phyloP scores from a whole-genome alignment of 1,284 basidiomycete genomes.

The Pseudozyma hubeiensis region DNA sequence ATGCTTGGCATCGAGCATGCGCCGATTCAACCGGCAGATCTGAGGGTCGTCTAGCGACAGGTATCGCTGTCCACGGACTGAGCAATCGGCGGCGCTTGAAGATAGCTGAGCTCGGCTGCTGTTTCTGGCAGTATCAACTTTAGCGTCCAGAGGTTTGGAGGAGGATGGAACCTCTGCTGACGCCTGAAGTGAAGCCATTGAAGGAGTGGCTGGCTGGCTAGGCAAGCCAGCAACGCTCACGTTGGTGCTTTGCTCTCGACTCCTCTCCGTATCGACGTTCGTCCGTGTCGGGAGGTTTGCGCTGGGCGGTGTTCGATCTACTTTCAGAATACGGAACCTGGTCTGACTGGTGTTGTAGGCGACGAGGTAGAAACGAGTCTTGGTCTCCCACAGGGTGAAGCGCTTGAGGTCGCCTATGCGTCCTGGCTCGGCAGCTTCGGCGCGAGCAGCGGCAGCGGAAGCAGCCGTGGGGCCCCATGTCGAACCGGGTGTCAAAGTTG shows the following conservation, averaged over 20 bases:
- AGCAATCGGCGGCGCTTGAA: constrained; percentile 23
- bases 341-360: constrained; percentile 65
- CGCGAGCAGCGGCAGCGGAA: constrained; percentile 42
- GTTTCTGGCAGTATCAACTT: constrained; percentile 6
- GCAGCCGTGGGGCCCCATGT: constrained; percentile 47
- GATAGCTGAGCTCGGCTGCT: background rate
- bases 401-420: constrained; percentile 60
- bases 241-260: constrained; percentile 7
- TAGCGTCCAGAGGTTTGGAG: constrained; percentile 9
- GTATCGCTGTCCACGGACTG: constrained; percentile 47
- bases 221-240: background rate
- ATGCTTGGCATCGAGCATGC: constrained; percentile 44
- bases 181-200: background rate
- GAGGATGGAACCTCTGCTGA: background rate
- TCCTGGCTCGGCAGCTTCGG: constrained; percentile 47
- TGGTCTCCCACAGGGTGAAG: constrained; percentile 67
- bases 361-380: constrained; percentile 65
- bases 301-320: constrained; percentile 62
- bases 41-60: constrained; percentile 44
- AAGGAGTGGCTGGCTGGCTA: background rate
- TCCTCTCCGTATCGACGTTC: constrained; percentile 3
- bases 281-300: constrained; percentile 10
- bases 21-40: constrained; percentile 43
- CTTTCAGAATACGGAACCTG: constrained; percentile 62
- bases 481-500: constrained; percentile 46